Conservation (phyloP, 2,329 filamentous ascomycete genomes). For the Ophiostoma australiae region DNA sequence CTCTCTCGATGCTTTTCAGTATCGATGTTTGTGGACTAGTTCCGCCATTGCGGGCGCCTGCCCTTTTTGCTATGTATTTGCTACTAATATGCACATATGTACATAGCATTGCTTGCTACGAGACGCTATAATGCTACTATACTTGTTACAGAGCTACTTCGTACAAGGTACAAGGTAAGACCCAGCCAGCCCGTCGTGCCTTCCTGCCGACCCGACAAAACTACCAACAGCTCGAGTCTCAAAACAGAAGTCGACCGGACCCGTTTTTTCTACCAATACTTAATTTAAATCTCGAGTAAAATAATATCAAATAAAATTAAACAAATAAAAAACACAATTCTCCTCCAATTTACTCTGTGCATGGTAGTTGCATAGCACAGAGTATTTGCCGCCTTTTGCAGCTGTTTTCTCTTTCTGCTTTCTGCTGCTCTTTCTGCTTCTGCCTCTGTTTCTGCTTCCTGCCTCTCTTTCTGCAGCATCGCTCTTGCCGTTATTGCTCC, state of each 20-base stretch:
- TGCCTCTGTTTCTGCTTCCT: not conserved
- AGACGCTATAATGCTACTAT: no score
- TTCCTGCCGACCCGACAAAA: conserved; percentile 1
- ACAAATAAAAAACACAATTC: not conserved
- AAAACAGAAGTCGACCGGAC: conserved; percentile 14
- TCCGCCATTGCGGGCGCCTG: no score
- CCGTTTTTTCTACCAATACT: not conserved
- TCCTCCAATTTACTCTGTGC: not conserved
- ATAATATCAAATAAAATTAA: not conserved
- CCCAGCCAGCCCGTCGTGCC: not conserved
- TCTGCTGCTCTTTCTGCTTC: not conserved
- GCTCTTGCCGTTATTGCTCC: not conserved
- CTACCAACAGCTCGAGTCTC: not conserved
- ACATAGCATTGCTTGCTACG: no score
- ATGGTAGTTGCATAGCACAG: not conserved
- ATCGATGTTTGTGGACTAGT: no score
- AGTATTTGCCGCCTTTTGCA: not conserved
- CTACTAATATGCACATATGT: no score
- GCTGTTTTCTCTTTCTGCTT: not conserved
- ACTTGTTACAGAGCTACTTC: no score
- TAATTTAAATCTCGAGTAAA: not conserved
- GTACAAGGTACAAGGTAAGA: no score
- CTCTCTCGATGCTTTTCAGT: no score
- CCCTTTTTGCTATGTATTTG: no score
- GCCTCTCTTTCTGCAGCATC: not conserved